Conservation (phyloP, 108 stramenopile species). For the Stephanodiscus minutulus region DNA sequence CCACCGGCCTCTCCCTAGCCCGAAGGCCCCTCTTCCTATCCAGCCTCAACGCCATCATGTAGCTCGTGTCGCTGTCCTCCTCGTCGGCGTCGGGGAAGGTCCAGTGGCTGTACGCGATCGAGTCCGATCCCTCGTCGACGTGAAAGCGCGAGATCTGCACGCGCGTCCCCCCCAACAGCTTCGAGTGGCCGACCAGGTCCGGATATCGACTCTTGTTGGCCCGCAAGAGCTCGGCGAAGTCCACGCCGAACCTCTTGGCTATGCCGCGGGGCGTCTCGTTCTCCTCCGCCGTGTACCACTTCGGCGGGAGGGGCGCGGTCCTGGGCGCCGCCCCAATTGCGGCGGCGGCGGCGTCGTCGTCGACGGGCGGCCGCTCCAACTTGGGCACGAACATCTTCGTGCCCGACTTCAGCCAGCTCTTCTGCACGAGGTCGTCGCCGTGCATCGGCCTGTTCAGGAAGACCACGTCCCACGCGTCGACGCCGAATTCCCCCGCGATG, state of each 20-base stretch:
- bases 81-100: slow-evolving; percentile 81
- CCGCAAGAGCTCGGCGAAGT: slow-evolving; percentile 60
- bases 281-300: slow-evolving; percentile 82
- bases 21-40: slow-evolving; percentile 56
- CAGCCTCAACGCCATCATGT: slow-evolving; percentile 87
- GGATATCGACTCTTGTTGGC: slow-evolving; percentile 72
- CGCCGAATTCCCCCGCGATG: slow-evolving; percentile 68
- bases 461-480: slow-evolving; percentile 79
- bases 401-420: slow-evolving; percentile 62
- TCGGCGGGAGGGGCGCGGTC: slow-evolving; percentile 34
- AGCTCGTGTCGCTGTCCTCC: slow-evolving; percentile 77
- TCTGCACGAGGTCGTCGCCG: slow-evolving; percentile 43
- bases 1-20: slow-evolving; percentile 50
- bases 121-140: slow-evolving; percentile 48
- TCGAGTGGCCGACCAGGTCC: slow-evolving; percentile 58
- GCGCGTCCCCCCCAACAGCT: slow-evolving; percentile 71
- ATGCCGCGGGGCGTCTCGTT: slow-evolving; percentile 84
- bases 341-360: background rate
- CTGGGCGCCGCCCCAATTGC: slow-evolving; percentile 12
- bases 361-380: background rate
- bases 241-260: slow-evolving; percentile 66
- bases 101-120: slow-evolving; percentile 85
- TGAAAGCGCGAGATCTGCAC: slow-evolving; percentile 78
- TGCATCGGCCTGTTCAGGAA: slow-evolving; percentile 76
- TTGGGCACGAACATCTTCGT: slow-evolving; percentile 70